Evolutionary conservation across 345 rosid genomes (phyloP).

Genomic region (Nasturtium officinale): DNA sequence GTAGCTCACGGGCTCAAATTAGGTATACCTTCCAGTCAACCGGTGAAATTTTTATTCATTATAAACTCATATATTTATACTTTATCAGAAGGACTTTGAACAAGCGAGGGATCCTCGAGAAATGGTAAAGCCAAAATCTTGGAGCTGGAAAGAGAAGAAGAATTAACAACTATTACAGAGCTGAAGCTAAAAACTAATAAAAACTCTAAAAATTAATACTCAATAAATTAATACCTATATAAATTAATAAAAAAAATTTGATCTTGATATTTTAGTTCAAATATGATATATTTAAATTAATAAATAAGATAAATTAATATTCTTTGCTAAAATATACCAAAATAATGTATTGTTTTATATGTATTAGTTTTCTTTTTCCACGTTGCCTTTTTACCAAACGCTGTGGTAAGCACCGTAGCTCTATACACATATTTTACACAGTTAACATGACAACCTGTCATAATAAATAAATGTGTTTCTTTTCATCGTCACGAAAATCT

Average conservation of each 20-base stretch:
- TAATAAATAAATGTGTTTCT: background rate
- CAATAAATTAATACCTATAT: too few relatives aligned
- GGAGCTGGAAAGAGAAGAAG: background rate
- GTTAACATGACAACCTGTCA: background rate
- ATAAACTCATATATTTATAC: background rate
- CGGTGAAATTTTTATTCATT: background rate
- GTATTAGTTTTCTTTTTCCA: background rate
- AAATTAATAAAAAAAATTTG: too few relatives aligned
- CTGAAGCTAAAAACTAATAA: too few relatives aligned
- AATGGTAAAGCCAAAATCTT: background rate
- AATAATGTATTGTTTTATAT: too few relatives aligned
- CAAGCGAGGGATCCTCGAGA: background rate
- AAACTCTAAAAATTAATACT: too few relatives aligned
- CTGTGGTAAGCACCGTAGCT: background rate
- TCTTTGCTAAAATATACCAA: too few relatives aligned
- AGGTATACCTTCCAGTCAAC: background rate
- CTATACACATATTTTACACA: background rate
- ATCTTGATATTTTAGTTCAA: too few relatives aligned
- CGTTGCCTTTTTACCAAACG: background rate
- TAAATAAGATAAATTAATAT: too few relatives aligned
- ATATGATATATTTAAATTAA: too few relatives aligned
- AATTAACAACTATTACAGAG: background rate
- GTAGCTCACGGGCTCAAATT: background rate
- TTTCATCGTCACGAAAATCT: background rate
- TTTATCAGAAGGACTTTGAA: too few relatives aligned